Evolutionary conservation across 805 yeast species (phyloP).

Genomic region (Yamadazyma scolyti): DNA sequence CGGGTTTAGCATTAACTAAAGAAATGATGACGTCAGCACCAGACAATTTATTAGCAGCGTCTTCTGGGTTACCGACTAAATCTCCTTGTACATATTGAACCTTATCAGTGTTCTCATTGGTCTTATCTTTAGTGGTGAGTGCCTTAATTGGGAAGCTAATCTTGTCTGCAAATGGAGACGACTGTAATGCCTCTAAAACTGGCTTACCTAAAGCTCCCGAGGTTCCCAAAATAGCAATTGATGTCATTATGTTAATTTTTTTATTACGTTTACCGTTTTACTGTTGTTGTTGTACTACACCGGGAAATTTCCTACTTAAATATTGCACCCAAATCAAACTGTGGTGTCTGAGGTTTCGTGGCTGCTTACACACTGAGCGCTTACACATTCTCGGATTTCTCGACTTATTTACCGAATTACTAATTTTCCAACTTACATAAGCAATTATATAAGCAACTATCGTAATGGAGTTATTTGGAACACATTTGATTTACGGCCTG

Average conservation of each 20-base stretch:
- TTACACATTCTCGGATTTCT: no score
- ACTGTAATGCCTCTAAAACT: constrained; percentile 40
- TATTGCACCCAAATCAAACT: no score
- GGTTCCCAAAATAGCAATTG: constrained; percentile 52
- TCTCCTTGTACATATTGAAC: constrained; percentile 39
- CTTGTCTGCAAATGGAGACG: constrained; percentile 39
- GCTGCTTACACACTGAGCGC: no score
- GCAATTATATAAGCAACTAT: no score
- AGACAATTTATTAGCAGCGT: constrained; percentile 31
- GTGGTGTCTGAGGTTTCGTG: no score
- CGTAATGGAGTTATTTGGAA: no score
- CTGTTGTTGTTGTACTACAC: no score
- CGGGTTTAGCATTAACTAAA: constrained; percentile 31
- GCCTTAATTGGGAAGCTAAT: constrained; percentile 47
- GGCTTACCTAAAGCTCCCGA: constrained; percentile 53
- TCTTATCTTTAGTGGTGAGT: constrained; percentile 41
- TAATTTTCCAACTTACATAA: no score
- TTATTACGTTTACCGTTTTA: neutral
- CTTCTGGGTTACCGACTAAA: constrained; percentile 13
- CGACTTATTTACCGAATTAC: no score
- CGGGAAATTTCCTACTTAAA: no score
- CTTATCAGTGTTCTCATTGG: constrained; percentile 23
- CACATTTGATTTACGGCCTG: no score
- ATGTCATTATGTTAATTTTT: constrained; percentile 11
- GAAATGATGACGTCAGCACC: constrained; percentile 53